These are phyloP conservation scores for Echium plantagineum DNA, from an alignment of 257 asterid genomes.

Conservation along the genomic window DNA sequence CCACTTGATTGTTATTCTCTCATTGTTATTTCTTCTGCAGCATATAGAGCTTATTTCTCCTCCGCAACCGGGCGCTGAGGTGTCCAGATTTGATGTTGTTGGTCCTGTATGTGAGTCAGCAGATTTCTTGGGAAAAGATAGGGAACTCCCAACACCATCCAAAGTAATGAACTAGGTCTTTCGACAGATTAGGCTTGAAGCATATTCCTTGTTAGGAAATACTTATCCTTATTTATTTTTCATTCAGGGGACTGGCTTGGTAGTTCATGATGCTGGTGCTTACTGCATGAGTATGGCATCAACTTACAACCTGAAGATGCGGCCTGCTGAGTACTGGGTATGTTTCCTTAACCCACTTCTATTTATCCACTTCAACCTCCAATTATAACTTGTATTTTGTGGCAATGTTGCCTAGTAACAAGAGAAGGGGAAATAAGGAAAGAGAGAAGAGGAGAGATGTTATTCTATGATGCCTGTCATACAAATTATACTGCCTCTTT, in stretches of 20 bases:
- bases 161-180: constrained; percentile 27
- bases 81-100: constrained; percentile 69
- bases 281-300: constrained; percentile 99
- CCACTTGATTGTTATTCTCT: not conserved
- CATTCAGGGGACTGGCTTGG: constrained; percentile 82
- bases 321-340: constrained; percentile 95
- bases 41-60: constrained; percentile 93
- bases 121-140: constrained; percentile 87
- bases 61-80: constrained; percentile 39
- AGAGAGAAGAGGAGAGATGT: no score
- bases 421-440: no score
- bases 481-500: no score
- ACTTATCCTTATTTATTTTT: constrained; percentile 1
- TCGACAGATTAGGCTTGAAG: not conserved
- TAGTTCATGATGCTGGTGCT: constrained; percentile 98
- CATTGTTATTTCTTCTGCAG: constrained; percentile 29
- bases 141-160: constrained; percentile 76
- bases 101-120: constrained; percentile 98
- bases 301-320: constrained; percentile 97
- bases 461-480: no score
- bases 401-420: no score
- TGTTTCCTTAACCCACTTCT: constrained; percentile 8
- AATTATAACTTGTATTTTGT: no score
- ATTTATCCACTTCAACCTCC: not conserved
- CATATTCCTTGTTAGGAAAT: constrained; percentile 6